Base-by-base conservation (phyloP, 1,284 basidiomycete species). In the Pyrrhoderma lamaoense region DNA sequence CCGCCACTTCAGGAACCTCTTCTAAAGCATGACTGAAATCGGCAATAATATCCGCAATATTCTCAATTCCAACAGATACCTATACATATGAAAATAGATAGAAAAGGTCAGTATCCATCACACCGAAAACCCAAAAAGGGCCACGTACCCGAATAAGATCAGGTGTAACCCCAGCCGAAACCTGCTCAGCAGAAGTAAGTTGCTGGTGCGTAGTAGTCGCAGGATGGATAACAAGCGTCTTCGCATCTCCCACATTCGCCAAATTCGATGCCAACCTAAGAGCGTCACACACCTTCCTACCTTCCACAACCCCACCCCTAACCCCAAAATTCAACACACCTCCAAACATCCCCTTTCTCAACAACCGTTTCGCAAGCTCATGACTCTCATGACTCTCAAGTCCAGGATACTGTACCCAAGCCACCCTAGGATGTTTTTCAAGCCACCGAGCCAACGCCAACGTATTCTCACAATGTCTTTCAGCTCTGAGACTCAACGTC, bases 401-500 rank as follows among this genome's bases (percentile, higher is more conserved):
- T 19, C 90, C 90, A 36, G 85, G 77, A 64, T 93, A 94, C 0
- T 82, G 85, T 5, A 94, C 88, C 89, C 89, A 93, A 0, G 77
- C 65, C 37, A 93, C 80, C 44, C 77, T 75, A 5, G 79, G 76
- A 63, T 93, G 84, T 52, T 76, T 65, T 63, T 87, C 76, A 42
- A 94, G 78, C 73, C 75, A 88, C 74, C 73, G 68, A 0, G 91
- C 89, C 4, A 93, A 73, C 0, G 76, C 76, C 2, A 93, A 72
- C 0, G 88, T 80, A 55, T 92, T 93, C 38, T 82, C 75, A 35
- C 75, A 77, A 62, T 93, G 89, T 52, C 89, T 69, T 68, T 92
- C 79, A 1, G 75, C 82, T 13, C 91, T 77, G 52, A 94, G 72
- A 59, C 82, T 85, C 50, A 94, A 79, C 2, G 92, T 94, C 70